Base-by-base conservation (phyloP, 306 rosid species). In the Bauhinia variegata region DNA sequence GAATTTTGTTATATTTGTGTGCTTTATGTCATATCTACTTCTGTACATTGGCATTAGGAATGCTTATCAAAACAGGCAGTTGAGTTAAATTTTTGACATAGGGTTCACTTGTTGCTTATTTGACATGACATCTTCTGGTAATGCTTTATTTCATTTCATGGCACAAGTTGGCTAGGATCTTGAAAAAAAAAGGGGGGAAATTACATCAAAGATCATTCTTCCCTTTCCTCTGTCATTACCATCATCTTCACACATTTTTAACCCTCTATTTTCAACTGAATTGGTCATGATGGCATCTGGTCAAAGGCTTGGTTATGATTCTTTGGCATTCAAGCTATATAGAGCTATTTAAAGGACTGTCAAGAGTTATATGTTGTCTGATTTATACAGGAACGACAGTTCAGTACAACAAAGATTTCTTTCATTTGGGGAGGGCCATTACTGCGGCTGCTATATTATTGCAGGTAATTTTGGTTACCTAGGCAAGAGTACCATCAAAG, bases 321-420 rank as follows among this genome's bases (percentile, higher is more conserved):
- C 71, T n/a, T n/a, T 52, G 80, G 44, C 64, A 75, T 81, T 81
- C 74, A 70, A 76, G 80, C 73, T 70, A 73, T 75, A 75, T 54
- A 66, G 66, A 66, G 79, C 68, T 66, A 39, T 69, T 67, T 68
- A 42, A 60, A 64, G 73, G 77, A 71, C 61, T 65, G 64, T 62
- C 41, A 57, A 76, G 86, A 77, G 79, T 83, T 79, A 77, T 80
- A 76, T 80, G n/a, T 74, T 87, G 86, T 89, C 85, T 78, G 85
- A 76, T 84, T 84, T 74, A 88, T 80, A 86, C 96, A 89, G 96
- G 96, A 65, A 41, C 54, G 48, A 50, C 37, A 17, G 58, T 73
- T n/a, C n/a, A 48, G 78, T 60, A 74, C 55, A 80, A 70, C 76
- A 74, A 73, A 65, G 92, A 78, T 58, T 72, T 67, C 60, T 71